These are phyloP conservation scores for Euryodendron excelsum DNA, from an alignment of 148 eudicot genomes.

Conservation along the genomic window DNA sequence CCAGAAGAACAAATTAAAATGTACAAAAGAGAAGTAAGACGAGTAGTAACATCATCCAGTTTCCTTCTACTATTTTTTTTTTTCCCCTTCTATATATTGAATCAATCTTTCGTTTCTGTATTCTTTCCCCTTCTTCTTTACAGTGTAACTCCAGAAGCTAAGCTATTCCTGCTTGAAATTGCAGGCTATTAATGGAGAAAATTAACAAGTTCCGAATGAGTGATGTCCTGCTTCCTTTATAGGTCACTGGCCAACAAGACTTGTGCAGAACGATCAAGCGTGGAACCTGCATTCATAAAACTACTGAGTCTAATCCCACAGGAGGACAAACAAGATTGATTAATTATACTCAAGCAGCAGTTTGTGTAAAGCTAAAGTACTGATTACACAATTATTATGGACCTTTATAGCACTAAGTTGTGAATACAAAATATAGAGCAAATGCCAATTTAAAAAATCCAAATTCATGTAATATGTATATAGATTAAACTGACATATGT, in stretches of 20 bases:
- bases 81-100: conserved; percentile 16
- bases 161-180: conserved; percentile 5
- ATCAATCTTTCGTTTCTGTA: conserved; percentile 4
- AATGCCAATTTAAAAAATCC: no score
- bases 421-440: no score
- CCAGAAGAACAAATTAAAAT: conserved; percentile 15
- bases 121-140: conserved; percentile 24
- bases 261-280: neutral
- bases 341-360: no score
- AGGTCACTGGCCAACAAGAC: neutral
- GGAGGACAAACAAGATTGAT: no score
- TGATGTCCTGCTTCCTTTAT: neutral
- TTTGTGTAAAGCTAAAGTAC: no score
- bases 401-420: no score
- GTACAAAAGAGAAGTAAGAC: conserved; percentile 15
- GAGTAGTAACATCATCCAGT: conserved; percentile 21
- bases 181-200: neutral
- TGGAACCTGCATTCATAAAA: conserved; percentile 20
- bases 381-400: no score
- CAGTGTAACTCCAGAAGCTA: conserved; percentile 25
- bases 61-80: conserved; percentile 7
- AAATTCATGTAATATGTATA: no score
- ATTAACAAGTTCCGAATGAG: conserved; percentile 2
- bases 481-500: neutral
- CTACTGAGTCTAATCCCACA: neutral